These are phyloP conservation scores for Naganishia sp. DNA, from an alignment of 1,284 basidiomycete genomes.

Conservation along the genomic window DNA sequence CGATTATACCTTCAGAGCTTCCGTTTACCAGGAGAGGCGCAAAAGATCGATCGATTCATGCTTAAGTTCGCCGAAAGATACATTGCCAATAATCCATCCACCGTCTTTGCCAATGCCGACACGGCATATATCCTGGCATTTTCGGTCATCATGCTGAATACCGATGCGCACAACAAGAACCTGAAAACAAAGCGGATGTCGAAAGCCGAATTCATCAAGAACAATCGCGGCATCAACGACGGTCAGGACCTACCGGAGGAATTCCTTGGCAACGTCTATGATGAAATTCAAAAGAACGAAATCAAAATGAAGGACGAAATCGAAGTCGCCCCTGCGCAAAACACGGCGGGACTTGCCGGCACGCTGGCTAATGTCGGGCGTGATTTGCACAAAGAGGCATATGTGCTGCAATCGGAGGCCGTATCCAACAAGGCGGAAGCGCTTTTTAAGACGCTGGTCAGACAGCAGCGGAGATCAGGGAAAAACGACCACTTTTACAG, in stretches of 20 bases:
- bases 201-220: conserved; percentile 82
- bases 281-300: conserved; percentile 86
- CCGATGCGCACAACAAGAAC: conserved; percentile 91
- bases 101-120: conserved; percentile 76
- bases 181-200: conserved; percentile 87
- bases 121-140: conserved; percentile 91
- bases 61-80: conserved; percentile 95
- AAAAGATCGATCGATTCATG: conserved; percentile 99
- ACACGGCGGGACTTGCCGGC: conserved; percentile 67
- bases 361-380: conserved; percentile 84
- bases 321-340: conserved; percentile 60
- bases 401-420: conserved; percentile 86
- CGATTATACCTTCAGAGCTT: conserved; percentile 87
- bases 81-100: conserved; percentile 78
- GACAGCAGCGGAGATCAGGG: conserved; percentile 73
- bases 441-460: conserved; percentile 84
- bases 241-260: conserved; percentile 83
- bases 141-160: conserved; percentile 91
- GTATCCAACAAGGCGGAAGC: conserved; percentile 97
- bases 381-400: conserved; percentile 90
- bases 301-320: conserved; percentile 98
- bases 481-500: conserved; percentile 85
- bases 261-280: conserved; percentile 72
- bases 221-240: conserved; percentile 94
- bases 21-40: conserved; percentile 89